Base-by-base conservation (phyloP, 2,329 filamentous ascomycete genomes). In the Chaetomiaceae sp. region DNA sequence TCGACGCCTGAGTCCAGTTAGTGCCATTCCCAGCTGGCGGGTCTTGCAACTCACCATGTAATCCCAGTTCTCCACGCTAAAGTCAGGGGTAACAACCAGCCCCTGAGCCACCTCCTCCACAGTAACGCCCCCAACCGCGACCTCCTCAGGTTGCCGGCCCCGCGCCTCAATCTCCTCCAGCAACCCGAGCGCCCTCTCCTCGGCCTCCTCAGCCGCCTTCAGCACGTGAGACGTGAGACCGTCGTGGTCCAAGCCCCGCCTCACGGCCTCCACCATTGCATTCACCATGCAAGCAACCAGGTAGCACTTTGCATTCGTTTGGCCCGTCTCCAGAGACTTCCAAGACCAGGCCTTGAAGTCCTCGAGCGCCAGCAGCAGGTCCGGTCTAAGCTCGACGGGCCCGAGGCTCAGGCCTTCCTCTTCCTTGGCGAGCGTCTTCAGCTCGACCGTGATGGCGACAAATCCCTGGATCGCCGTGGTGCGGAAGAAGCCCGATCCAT, bases 301-400 rank as follows among this genome's bases (percentile, higher is more conserved):
- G 37, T 75, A 75, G 0, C 76, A 75, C 57, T 82, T 83, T 19
- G 77, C 65, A 51, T 82, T 83, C 0, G 78, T 81, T 63, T 82
- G 78, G 1, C 78, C 80, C 0, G 68, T 69, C 42, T 70, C 59
- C n/a, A 82, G 67, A 8, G 65, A 68, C 6, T 60, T 57, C 40
- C 76, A 61, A 1, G 61, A 61, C 73, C 74, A 80, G 0, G 46
- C 45, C 34, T 68, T 71, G 0, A 70, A 66, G 11, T 79, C 72
- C 0, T 72, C 62, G 4, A 82, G 22, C 1, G 74, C 66, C 1
- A 63, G 62, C 0, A 78, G 50, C 1, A 80, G 59, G 49, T 80
- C 76, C 1, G 68, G 64, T 2, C 72, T 68, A 1, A 71, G 58
- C 6, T 61, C 64, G 0, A 64, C 55, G 0, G 67, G 67, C 0